Conservation (phyloP, 2,329 filamentous ascomycete genomes). For the Sordariomycetes sp. region DNA sequence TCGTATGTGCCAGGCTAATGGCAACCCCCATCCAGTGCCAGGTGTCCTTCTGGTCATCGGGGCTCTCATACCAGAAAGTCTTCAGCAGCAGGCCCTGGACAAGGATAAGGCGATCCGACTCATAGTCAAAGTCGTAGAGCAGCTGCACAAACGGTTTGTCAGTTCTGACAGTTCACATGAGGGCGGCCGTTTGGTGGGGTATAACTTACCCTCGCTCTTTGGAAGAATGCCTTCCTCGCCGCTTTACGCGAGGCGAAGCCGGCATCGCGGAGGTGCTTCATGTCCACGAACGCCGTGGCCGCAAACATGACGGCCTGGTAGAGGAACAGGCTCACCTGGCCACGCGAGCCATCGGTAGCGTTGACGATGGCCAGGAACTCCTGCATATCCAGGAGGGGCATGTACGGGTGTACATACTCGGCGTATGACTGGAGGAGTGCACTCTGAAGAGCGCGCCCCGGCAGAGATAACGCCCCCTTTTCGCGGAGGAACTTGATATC, state of each 20-base stretch:
- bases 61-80: slow-evolving; percentile 97
- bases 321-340: slow-evolving; percentile 70
- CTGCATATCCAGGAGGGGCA: slow-evolving; percentile 71
- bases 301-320: slow-evolving; percentile 96
- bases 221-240: slow-evolving; percentile 80
- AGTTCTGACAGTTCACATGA: background rate
- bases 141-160: slow-evolving; percentile 35
- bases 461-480: slow-evolving; percentile 77
- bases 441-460: slow-evolving; percentile 59
- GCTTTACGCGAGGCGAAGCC: slow-evolving; percentile 71
- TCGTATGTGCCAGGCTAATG: slow-evolving; percentile 84
- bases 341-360: slow-evolving; percentile 55
- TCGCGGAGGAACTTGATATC: slow-evolving; percentile 74
- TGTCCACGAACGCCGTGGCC: slow-evolving; percentile 78
- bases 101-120: slow-evolving; percentile 76
- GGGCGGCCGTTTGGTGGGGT: background rate
- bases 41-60: slow-evolving; percentile 93
- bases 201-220: slow-evolving; percentile 65
- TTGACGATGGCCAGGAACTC: slow-evolving; percentile 51
- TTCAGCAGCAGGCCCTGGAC: slow-evolving; percentile 84
- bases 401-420: slow-evolving; percentile 87
- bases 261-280: slow-evolving; percentile 62
- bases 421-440: slow-evolving; percentile 74
- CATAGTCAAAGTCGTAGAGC: slow-evolving; percentile 92
- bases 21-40: slow-evolving; percentile 99